phyloP scores from a whole-genome alignment of 1,139 yeast genomes.

The Pichia sp. region DNA sequence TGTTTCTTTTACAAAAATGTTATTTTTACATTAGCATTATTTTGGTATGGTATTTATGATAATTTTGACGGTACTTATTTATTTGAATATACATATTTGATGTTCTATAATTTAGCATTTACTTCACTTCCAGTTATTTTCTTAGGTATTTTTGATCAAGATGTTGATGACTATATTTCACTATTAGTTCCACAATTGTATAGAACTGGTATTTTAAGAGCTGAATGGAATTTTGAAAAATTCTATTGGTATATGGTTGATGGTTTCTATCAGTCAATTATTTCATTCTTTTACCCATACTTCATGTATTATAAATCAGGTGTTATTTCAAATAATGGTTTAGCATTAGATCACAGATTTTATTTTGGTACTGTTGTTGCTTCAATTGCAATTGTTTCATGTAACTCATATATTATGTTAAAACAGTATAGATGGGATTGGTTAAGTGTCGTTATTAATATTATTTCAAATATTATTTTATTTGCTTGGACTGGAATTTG shows the following conservation, averaged over 20 bases:
- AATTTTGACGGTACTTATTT: slow-evolving; percentile 88
- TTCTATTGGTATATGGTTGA: slow-evolving; percentile 83
- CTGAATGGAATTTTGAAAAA: slow-evolving; percentile 74
- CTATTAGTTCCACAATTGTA: slow-evolving; percentile 87
- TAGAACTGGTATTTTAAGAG: slow-evolving; percentile 72
- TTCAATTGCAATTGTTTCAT: slow-evolving; percentile 69
- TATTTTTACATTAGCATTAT: slow-evolving; percentile 77
- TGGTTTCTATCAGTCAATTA: slow-evolving; percentile 81
- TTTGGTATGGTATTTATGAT: slow-evolving; percentile 86
- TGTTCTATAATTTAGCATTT: slow-evolving; percentile 90
- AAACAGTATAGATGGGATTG: slow-evolving; percentile 96
- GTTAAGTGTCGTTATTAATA: slow-evolving; percentile 59
- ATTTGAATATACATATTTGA: slow-evolving; percentile 86
- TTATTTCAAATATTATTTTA: slow-evolving; percentile 59
- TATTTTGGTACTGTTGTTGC: slow-evolving; percentile 81
- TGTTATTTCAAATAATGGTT: slow-evolving; percentile 57
- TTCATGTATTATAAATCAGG: slow-evolving; percentile 52
- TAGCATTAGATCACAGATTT: slow-evolving; percentile 71
- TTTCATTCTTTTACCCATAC: slow-evolving; percentile 85
- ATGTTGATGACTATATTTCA: slow-evolving; percentile 75
- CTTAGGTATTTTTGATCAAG: slow-evolving; percentile 89
- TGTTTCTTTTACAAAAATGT: slow-evolving; percentile 89
- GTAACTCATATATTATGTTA: slow-evolving; percentile 70
- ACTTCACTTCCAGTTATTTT: slow-evolving; percentile 91
- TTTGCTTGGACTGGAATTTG: slow-evolving; percentile 91